phyloP scores from a whole-genome alignment of 257 asterid species.

The Solanum virginianum region DNA sequence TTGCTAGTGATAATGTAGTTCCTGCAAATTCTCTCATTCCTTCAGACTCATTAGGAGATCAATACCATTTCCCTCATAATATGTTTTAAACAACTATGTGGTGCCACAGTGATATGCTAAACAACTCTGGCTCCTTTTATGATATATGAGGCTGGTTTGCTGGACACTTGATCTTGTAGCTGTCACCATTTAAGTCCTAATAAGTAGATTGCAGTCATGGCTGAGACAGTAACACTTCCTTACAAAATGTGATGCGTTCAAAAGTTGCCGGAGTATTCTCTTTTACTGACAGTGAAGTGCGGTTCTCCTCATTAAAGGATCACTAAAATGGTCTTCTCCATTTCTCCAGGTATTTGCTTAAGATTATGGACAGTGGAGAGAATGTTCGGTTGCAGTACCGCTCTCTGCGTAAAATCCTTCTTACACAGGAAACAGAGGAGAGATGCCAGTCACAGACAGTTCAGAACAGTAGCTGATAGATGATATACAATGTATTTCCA shows the following conservation, averaged over 20 bases:
- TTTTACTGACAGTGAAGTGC: not conserved
- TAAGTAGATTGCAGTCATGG: not conserved
- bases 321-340: not conserved
- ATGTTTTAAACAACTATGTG: not conserved
- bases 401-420: slow-evolving; percentile 51
- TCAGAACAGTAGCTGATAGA: slow-evolving; percentile 49
- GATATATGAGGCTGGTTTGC: not conserved
- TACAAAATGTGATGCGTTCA: not conserved
- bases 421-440: slow-evolving; percentile 42
- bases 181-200: not conserved
- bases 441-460: slow-evolving; percentile 41
- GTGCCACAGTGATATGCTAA: not conserved
- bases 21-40: not conserved
- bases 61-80: not conserved
- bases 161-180: not conserved
- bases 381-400: slow-evolving; percentile 84
- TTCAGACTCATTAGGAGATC: not conserved
- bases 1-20: not conserved
- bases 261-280: not conserved
- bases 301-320: not conserved
- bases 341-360: slow-evolving; percentile 71
- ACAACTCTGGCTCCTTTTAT: not conserved
- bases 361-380: slow-evolving; percentile 72
- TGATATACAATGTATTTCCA: not conserved
- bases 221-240: not conserved